A percentile compares a stretch with the other conserved stretches of the same genome.
These are phyloP conservation scores for Boletellus sp. DNA, from an alignment of 1,284 basidiomycete species.

Conservation along the genomic window DNA sequence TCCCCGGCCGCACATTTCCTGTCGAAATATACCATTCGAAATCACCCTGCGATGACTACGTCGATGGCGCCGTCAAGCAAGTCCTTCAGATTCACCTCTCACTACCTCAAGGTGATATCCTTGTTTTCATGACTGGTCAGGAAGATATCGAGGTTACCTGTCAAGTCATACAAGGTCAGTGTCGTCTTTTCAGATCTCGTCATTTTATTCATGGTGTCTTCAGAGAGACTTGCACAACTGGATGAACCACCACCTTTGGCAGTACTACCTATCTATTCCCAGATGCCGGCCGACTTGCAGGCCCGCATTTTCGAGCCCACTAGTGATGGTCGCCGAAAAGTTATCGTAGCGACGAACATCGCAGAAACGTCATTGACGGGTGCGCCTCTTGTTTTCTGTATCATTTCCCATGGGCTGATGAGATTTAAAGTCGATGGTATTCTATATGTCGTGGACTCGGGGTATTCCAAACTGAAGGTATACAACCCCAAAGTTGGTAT, in stretches of 20 bases:
- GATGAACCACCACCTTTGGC: slow-evolving; percentile 86
- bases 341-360: slow-evolving; percentile 98
- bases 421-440: slow-evolving; percentile 86
- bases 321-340: slow-evolving; percentile 91
- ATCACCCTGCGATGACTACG: slow-evolving; percentile 98
- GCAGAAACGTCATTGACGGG: slow-evolving; percentile 97
- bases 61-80: slow-evolving; percentile 97
- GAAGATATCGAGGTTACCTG: slow-evolving; percentile 98
- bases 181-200: neutral
- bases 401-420: slow-evolving; percentile 13
- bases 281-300: slow-evolving; percentile 98
- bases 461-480: slow-evolving; percentile 97
- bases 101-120: slow-evolving; percentile 89
- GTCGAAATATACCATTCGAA: slow-evolving; percentile 96
- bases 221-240: slow-evolving; percentile 87
- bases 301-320: slow-evolving; percentile 97
- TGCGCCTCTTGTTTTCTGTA: slow-evolving; percentile 29
- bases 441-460: slow-evolving; percentile 93
- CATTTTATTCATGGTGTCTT: slow-evolving; percentile 8
- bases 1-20: slow-evolving; percentile 97
- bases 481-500: slow-evolving; percentile 99
- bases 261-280: slow-evolving; percentile 96
- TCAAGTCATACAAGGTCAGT: slow-evolving; percentile 79
- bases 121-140: slow-evolving; percentile 99
- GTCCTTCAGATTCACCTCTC: slow-evolving; percentile 95